These are phyloP conservation scores for Schrenkiella parvula DNA, from an alignment of 345 rosid species.

Conservation along the genomic window DNA sequence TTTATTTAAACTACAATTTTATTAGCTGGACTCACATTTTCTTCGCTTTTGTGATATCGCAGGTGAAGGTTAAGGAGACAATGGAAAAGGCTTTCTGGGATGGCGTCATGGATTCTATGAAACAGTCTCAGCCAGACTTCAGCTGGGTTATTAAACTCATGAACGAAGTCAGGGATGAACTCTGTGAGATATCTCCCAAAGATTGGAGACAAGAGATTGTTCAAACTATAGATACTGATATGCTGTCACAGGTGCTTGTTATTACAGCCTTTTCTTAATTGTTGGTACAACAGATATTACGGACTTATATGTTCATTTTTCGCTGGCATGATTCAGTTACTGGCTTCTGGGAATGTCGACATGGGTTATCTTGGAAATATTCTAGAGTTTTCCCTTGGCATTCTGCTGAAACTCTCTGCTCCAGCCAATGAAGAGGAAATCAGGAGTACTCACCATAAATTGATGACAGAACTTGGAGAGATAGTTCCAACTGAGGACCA, in stretches of 20 bases:
- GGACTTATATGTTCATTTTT: slow-evolving; percentile 2
- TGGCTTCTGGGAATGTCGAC: slow-evolving; percentile 70
- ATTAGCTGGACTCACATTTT: not conserved
- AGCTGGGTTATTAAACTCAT: slow-evolving; percentile 64
- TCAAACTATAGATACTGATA: slow-evolving; percentile 66
- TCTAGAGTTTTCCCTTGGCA: slow-evolving; percentile 64
- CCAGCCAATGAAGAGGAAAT: slow-evolving; percentile 65
- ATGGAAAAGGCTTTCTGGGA: slow-evolving; percentile 97
- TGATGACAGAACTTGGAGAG: slow-evolving; percentile 64
- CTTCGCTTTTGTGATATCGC: not conserved
- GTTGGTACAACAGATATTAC: not conserved
- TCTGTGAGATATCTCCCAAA: slow-evolving; percentile 79
- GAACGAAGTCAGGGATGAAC: slow-evolving; percentile 89
- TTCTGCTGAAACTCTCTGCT: slow-evolving; percentile 76
- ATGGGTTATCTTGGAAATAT: slow-evolving; percentile 65
- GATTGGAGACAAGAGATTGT: slow-evolving; percentile 73
- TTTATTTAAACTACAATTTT: not conserved
- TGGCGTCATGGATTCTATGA: slow-evolving; percentile 61
- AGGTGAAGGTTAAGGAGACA: slow-evolving; percentile 68
- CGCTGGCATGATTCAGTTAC: slow-evolving; percentile 41
- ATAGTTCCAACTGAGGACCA: slow-evolving; percentile 44
- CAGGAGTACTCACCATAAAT: slow-evolving; percentile 46
- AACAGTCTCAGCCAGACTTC: slow-evolving; percentile 57
- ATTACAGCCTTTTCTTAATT: not conserved
- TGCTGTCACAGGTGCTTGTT: slow-evolving; percentile 61